Percentiles rank a stretch among this genome's conserved stretches.
Evolutionary conservation across 768 basidiomycete genomes (phyloP).

Genomic region (Exsudoporus frostii): DNA sequence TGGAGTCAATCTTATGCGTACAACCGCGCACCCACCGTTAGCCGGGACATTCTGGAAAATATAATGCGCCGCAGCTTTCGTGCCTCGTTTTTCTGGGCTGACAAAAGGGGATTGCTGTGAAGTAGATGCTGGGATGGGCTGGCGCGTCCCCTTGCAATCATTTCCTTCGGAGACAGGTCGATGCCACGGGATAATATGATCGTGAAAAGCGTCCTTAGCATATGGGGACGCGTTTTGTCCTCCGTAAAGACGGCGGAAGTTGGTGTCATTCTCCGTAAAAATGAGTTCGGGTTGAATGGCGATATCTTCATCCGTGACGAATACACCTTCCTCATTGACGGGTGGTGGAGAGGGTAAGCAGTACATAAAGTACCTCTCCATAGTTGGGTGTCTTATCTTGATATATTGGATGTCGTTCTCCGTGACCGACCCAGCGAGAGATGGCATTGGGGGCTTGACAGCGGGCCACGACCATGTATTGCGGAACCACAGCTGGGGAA

Average conservation of each 20-base stretch:
- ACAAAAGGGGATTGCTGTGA: conserved; percentile 46
- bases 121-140: background rate
- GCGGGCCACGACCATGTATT: conserved; percentile 97
- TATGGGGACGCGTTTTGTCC: conserved; percentile 79
- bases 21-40: conserved; percentile 91
- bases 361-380: conserved; percentile 80
- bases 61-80: conserved; percentile 94
- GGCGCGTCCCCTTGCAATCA: background rate
- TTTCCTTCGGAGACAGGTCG: conserved; percentile 45
- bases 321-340: conserved; percentile 66
- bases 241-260: conserved; percentile 87
- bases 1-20: conserved; percentile 89
- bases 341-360: conserved; percentile 92
- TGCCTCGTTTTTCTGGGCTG: conserved; percentile 84
- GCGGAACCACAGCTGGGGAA: conserved; percentile 96
- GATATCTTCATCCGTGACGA: conserved; percentile 62
- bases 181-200: conserved; percentile 89
- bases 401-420: conserved; percentile 56
- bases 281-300: conserved; percentile 70
- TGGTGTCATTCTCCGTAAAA: conserved; percentile 98
- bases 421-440: conserved; percentile 49
- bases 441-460: conserved; percentile 64
- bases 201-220: conserved; percentile 98
- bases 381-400: conserved; percentile 66
- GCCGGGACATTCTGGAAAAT: conserved; percentile 82